Conservation (phyloP, 2,329 filamentous ascomycete genomes). For the Fusarium sp. region DNA sequence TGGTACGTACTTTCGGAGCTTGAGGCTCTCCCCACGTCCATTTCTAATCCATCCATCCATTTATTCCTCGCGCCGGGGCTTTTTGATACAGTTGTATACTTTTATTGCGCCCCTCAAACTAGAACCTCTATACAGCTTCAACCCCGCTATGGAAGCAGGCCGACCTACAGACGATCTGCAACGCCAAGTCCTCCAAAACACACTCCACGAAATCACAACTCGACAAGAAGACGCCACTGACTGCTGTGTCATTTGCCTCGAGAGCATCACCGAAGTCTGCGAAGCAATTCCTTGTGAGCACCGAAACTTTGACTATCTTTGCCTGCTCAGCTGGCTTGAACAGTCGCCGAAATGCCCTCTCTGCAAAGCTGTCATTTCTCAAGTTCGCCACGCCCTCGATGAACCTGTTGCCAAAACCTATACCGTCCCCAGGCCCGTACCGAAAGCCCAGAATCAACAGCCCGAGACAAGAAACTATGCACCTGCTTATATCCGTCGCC, state of each 20-base stretch:
- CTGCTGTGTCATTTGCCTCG: constrained; percentile 89
- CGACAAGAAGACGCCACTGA: constrained; percentile 39
- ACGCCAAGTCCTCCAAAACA: constrained; percentile 55
- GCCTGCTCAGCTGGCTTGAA: constrained; percentile 83
- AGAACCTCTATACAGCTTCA: too few relatives aligned
- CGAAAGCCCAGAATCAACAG: neutral
- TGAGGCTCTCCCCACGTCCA: constrained; percentile 6
- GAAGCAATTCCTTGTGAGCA: constrained; percentile 81
- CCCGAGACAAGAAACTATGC: constrained; percentile 11
- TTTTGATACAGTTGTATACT: neutral
- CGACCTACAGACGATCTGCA: constrained; percentile 47
- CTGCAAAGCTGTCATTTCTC: constrained; percentile 68
- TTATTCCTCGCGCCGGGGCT: neutral
- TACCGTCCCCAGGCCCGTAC: constrained; percentile 60
- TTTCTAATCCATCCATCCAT: constrained; percentile 3
- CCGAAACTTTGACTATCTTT: constrained; percentile 83
- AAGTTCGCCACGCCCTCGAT: constrained; percentile 72
- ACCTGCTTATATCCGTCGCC: constrained; percentile 1
- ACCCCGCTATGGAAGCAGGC: constrained; percentile 39
- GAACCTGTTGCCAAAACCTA: constrained; percentile 57
- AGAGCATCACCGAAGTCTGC: constrained; percentile 75
- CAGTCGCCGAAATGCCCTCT: constrained; percentile 78
- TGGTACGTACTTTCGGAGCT: neutral
- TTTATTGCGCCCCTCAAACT: too few relatives aligned
- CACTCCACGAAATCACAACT: constrained; percentile 54